Base-by-base conservation (phyloP, 257 asterid genomes). In the Plantago major region DNA sequence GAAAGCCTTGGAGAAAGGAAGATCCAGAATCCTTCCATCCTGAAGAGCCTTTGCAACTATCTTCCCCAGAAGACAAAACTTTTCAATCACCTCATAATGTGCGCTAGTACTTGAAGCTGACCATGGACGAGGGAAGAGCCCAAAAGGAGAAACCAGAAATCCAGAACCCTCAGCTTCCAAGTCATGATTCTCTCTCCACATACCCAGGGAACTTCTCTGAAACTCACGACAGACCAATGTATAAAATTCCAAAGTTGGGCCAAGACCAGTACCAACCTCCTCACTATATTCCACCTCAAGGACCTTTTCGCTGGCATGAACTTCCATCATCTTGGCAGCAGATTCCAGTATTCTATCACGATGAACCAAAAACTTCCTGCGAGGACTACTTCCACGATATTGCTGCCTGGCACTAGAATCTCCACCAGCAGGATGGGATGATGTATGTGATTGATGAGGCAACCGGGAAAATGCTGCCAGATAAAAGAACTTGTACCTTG, bases 241-340 rank as follows among this genome's bases (percentile, higher is more conserved):
- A 67, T 83, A 93, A 65, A 93, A 93, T 67, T 93, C 99, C 75
- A 93, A 70, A 6, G 95, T 87, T 5, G 99, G 99, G 62, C 99
- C 99, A 58, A 87, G 92, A 56, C 99, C 99, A 48, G 97, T 87
- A 46, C 99, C 99, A 37, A 93, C 99, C 83, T 93, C 99, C 55
- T 93, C 96, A 58, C 56, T 72, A 69, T 86, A 93, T 68, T 89
- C 95, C 79, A 93, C 99, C 78, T 93, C 99, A 73, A 85, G 70
- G 67, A 74, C 95, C 71, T 76, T 85, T 30, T 85, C 84, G 56
- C 66, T 65, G 57, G 84, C 76, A 73, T 83, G 73, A 60, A 71
- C 73, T 54, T 85, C 84, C 96, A 89, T 93, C 96, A 93, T 93
- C 64, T 68, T 74, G 10, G 63, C 66, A 53, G 95, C 97, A 47